These are phyloP conservation scores for Suillus hirtellus DNA, from an alignment of 768 basidiomycete species.

Conservation along the genomic window DNA sequence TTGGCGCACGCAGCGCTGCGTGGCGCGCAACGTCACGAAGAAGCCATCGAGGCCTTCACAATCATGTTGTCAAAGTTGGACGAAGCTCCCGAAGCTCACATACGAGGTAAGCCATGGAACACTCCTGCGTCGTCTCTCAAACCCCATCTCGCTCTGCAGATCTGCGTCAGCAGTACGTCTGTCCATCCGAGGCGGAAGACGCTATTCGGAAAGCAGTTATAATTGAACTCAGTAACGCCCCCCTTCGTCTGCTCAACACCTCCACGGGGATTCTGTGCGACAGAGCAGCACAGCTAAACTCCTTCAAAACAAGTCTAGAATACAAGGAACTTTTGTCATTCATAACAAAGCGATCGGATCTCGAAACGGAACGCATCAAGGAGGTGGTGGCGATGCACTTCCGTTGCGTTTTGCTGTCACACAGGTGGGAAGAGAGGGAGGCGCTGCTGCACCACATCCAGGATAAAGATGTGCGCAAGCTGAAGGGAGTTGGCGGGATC, in stretches of 20 bases:
- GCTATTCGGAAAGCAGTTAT: neutral
- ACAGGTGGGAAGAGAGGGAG: neutral
- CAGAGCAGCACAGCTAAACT: neutral
- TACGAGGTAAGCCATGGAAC: neutral
- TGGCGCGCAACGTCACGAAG: neutral
- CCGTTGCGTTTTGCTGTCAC: neutral
- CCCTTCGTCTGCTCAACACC: neutral
- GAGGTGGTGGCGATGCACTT: neutral
- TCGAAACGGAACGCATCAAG: neutral
- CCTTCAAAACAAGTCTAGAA: neutral
- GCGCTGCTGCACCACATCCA: neutral
- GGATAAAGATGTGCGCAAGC: neutral
- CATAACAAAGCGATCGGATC: accelerated
- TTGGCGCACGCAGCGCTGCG: neutral
- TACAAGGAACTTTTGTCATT: neutral
- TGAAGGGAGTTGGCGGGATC: neutral
- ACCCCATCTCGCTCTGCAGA: neutral
- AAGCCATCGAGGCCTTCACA: neutral
- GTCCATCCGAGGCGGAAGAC: neutral
- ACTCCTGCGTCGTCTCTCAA: neutral
- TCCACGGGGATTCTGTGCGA: neutral
- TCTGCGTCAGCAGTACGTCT: neutral
- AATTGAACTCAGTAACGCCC: neutral
- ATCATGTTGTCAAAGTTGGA: neutral
- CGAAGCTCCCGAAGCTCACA: neutral